Evolutionary conservation across 176 grass and related monocot species (phyloP), one percentile per base, ranked within the genome.

Genomic region (Hsuehochloa calcarea): DNA sequence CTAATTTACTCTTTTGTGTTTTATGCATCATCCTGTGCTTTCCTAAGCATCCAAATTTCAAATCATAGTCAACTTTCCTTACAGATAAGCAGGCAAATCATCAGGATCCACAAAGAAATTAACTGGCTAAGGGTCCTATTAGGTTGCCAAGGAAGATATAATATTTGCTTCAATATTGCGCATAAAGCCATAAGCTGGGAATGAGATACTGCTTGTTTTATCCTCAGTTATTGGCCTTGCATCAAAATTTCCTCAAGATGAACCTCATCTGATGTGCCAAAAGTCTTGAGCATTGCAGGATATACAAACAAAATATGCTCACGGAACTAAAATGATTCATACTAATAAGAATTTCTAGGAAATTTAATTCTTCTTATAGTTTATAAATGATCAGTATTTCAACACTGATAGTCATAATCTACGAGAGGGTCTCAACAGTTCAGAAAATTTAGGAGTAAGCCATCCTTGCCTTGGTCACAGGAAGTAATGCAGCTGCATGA

Each of bases 401-500:
- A 65, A 58, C 39, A 25, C 8, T 67, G 26, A 20, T 54, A 26
- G 38, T 38, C 13, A 38, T 79, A 61, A 61, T 63, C 27, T 35
- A 16, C 1, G 4, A 39, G 45, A 79, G 59, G 66, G 10, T 72
- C 45, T 0, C 26, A 78, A 74, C 3, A 74, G 59, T 25, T 78
- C 44, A 72, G 29, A 82, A 82, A 74, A 59, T 81, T 81, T 80
- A 87, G 29, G 31, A 81, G 68, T 47, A 2, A 81, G 20, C 17
- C 8, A 81, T 71, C 49, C 79, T 93, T 96, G 77, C 96, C 93
- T 99, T 99, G 23, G 93, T 94, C 63, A 96, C 92, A 10, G 91
- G 93, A 49, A 99, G 91, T 79, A 99, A 96, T 54, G 97, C 81
- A 84, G 97, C 97, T 22, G 97, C 97, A 80, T 99, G 92, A 82